Percentiles rank a stretch among this genome's conserved stretches.
phyloP scores from a whole-genome alignment of 352 stramenopile species.

The Globisporangium rhizosaccharum region DNA sequence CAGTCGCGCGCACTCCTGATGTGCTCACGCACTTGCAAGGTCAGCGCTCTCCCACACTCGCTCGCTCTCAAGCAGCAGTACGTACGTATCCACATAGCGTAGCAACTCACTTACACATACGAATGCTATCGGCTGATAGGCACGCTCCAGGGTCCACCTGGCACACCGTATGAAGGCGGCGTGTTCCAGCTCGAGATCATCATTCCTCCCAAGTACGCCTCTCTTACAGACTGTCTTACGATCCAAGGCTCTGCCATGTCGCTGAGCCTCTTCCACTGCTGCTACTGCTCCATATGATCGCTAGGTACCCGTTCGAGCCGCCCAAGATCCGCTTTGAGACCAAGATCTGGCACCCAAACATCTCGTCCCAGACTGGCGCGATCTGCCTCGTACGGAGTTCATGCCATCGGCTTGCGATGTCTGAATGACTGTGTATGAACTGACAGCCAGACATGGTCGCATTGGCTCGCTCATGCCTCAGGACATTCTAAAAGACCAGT shows the following conservation, averaged over 20 bases:
- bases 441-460: background rate
- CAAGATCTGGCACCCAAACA: conserved; percentile 98
- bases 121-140: background rate
- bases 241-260: no score
- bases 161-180: conserved; percentile 85
- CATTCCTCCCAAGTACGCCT: conserved; percentile 87
- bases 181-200: conserved; percentile 92
- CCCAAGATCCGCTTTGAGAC: conserved; percentile 92
- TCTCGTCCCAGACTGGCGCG: conserved; percentile 94
- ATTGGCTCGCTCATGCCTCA: conserved; percentile 17
- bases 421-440: background rate
- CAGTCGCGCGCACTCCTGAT: conserved; percentile 26
- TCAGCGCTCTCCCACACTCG: background rate
- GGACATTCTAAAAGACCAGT: conserved; percentile 97
- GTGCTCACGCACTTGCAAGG: conserved; percentile 29
- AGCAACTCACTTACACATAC: background rate
- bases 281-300: background rate
- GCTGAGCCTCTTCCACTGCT: no score
- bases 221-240: background rate
- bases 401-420: background rate
- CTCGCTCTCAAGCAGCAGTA: no score
- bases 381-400: conserved; percentile 88
- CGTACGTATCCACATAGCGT: background rate
- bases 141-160: conserved; percentile 42
- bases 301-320: conserved; percentile 92